Base-by-base conservation (phyloP, 202 grass and related monocot species). In the Panicum virgatum region DNA sequence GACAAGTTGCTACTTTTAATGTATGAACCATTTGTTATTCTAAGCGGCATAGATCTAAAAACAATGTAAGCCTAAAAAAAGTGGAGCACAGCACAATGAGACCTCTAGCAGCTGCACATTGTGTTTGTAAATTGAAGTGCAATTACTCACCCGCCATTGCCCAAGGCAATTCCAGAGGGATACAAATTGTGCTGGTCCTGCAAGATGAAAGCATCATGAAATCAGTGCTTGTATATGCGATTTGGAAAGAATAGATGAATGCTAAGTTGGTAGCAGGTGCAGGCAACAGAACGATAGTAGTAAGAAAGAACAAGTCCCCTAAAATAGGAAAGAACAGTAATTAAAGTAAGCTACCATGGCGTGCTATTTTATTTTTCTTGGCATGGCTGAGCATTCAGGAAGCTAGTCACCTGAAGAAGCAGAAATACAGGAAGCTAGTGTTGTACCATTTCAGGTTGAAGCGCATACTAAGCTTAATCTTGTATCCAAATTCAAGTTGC, bases 121-220 rank as follows among this genome's bases (percentile, higher is more conserved):
- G 7, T 54, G 14, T 75, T 45, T 51, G 3, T 30, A 32, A 59
- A 11, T 42, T 58, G 19, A 80, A 70, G 0, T 51, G 4, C 2
- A 0, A 32, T 16, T 14, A 74, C 83, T 90, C 82, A 97, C 95
- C 88, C 85, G 92, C 95, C 95, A 97, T 86, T 97, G 95, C 3
- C 92, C 88, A 2, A 97, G 84, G 73, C 90, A 97, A 83, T 87
- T 81, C 95, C 95, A 97, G 30, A 97, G 85, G 3, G 87, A 72
- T 3, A 90, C 88, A 39, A 97, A 97, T 75, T 97, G 90, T 12
- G 84, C 77, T 66, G 95, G 95, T 11, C 90, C 95, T 98, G 84
- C 66, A 79, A 70, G 3, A 40, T n/a, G 25, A 20, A 65, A 43
- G 18, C 43, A 57, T 62, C 40, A 51, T 30, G 37, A 72, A 48